phyloP scores from a whole-genome alignment of 2,329 filamentous ascomycete genomes.

The Diaporthe helianthi region DNA sequence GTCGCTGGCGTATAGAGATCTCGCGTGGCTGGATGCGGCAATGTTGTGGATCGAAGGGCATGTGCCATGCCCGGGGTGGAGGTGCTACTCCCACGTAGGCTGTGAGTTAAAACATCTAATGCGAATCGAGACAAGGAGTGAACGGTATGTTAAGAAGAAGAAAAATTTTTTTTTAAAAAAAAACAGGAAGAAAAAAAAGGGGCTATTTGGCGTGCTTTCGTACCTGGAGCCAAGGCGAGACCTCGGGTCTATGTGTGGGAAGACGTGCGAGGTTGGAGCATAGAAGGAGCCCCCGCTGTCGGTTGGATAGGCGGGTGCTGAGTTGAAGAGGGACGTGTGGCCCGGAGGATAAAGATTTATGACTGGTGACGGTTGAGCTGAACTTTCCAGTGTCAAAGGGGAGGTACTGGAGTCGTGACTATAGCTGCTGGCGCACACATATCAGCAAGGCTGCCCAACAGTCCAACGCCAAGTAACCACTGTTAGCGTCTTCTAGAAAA shows the following conservation, averaged over 20 bases:
- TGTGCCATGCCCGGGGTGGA: constrained; percentile 65
- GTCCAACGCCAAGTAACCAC: constrained; percentile 36
- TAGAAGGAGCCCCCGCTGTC: constrained; percentile 58
- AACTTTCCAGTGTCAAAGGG: constrained; percentile 60
- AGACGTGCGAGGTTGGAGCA: constrained; percentile 49
- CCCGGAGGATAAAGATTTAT: constrained; percentile 58
- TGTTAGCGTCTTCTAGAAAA: constrained; percentile 34
- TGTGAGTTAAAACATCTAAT: constrained; percentile 44
- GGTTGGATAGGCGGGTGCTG: constrained; percentile 55
- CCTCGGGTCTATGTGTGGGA: constrained; percentile 61
- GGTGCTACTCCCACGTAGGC: constrained; percentile 50
- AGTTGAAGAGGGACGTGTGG: constrained; percentile 52
- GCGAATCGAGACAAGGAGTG: constrained; percentile 16
- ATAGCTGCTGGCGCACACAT: constrained; percentile 54
- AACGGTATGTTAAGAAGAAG: constrained; percentile 30
- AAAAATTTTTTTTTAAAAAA: no score
- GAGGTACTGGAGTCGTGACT: constrained; percentile 60
- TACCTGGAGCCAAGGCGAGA: constrained; percentile 63
- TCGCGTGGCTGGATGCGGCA: constrained; percentile 60
- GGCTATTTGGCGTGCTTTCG: constrained; percentile 44
- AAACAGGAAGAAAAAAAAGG: neutral
- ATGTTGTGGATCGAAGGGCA: constrained; percentile 58
- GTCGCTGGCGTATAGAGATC: constrained; percentile 61
- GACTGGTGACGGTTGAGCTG: constrained; percentile 56
- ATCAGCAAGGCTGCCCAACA: constrained; percentile 38